Conservation (phyloP, 2,329 filamentous ascomycete genomes). For the Aureobasidium sp. region DNA sequence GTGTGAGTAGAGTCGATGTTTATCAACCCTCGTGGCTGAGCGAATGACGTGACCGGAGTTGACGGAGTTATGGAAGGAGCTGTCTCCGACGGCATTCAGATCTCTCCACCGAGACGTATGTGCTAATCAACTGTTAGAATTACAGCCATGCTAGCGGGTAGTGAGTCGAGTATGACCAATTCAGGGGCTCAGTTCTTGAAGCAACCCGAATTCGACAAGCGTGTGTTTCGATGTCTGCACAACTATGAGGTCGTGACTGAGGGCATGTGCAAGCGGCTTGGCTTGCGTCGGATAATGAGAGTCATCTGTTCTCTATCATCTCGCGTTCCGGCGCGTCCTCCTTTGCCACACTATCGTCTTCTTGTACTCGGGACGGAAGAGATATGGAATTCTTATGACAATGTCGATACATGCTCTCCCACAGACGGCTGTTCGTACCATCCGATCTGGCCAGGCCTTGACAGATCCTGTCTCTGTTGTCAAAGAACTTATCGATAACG, state of each 20-base stretch:
- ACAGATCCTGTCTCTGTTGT: slow-evolving; percentile 53
- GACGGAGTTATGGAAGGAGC: neutral
- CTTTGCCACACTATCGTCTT: neutral
- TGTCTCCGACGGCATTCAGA: neutral
- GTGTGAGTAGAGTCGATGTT: neutral
- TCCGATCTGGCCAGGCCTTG: slow-evolving; percentile 55
- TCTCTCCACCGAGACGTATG: neutral
- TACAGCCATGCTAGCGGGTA: neutral
- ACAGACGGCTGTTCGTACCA: slow-evolving; percentile 40
- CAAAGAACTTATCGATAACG: slow-evolving; percentile 72
- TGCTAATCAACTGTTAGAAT: too few species aligned
- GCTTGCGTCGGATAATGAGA: neutral
- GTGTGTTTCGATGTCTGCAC: neutral
- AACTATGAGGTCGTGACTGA: neutral
- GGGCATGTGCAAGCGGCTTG: neutral
- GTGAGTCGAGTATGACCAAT: neutral
- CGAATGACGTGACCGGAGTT: slow-evolving; percentile 6
- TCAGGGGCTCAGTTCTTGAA: neutral
- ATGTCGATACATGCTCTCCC: slow-evolving; percentile 38
- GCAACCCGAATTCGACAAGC: neutral
- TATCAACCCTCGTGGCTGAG: slow-evolving; percentile 5
- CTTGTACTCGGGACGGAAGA: neutral
- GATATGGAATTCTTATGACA: neutral
- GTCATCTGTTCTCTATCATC: neutral
- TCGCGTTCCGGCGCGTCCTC: neutral